Conservation (phyloP, 2,329 filamentous ascomycete species). For the Colletotrichum neosansevieriae region DNA sequence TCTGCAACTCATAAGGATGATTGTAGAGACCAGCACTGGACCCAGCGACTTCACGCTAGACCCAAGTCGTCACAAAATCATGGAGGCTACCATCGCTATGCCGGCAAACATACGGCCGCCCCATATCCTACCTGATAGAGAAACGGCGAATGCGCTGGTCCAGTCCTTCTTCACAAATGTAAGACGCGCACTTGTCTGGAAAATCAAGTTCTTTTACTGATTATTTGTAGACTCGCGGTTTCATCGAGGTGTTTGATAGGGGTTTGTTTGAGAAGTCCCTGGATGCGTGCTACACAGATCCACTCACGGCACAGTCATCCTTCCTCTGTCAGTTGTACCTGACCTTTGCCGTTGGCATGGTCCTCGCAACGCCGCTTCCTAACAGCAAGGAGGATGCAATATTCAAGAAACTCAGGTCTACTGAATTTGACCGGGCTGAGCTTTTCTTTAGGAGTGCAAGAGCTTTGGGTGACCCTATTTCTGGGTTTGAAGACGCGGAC, state of each 20-base stretch:
- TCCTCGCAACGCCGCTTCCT: slow-evolving; percentile 65
- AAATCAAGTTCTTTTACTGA: slow-evolving; percentile 6
- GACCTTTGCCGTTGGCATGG: slow-evolving; percentile 72
- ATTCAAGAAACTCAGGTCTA: slow-evolving; percentile 62
- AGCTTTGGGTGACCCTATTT: slow-evolving; percentile 57
- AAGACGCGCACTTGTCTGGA: slow-evolving; percentile 41
- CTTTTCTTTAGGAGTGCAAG: slow-evolving; percentile 72
- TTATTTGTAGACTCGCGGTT: slow-evolving; percentile 63
- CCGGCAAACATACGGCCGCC: slow-evolving; percentile 60
- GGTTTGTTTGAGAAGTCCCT: slow-evolving; percentile 61
- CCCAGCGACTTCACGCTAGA: slow-evolving; percentile 69
- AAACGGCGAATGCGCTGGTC: slow-evolving; percentile 65
- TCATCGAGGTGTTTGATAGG: slow-evolving; percentile 71
- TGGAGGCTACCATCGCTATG: slow-evolving; percentile 65
- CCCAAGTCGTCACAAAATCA: slow-evolving; percentile 66
- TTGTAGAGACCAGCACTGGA: slow-evolving; percentile 67
- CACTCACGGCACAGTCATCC: slow-evolving; percentile 60
- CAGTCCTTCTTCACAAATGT: slow-evolving; percentile 73
- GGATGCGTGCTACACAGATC: slow-evolving; percentile 66
- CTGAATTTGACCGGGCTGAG: slow-evolving; percentile 67
- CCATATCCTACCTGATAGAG: slow-evolving; percentile 66
- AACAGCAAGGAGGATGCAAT: slow-evolving; percentile 62
- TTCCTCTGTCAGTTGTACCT: slow-evolving; percentile 72
- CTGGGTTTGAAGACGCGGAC: slow-evolving; percentile 70
- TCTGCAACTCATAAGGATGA: slow-evolving; percentile 69